Base-by-base conservation (phyloP, 371 early-diverging fungal species). In the Phascolomyces articulosus region DNA sequence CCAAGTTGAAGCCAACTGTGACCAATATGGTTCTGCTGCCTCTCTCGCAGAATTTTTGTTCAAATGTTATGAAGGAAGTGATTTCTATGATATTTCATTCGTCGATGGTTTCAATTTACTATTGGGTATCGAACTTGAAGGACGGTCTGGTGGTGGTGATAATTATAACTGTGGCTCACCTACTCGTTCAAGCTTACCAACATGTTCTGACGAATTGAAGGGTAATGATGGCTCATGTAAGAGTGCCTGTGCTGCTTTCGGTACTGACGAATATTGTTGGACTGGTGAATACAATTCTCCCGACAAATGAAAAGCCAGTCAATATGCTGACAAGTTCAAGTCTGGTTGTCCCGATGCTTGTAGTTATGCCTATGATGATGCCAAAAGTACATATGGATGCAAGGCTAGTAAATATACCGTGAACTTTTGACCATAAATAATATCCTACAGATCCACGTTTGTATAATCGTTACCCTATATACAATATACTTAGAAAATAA, bases 41-140 rank as follows among this genome's bases (percentile, higher is more conserved):
- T 73, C 75, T 3, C 59, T 78, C 29, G 75, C 78, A 18, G 78
- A 78, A 47, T 75, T 78, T 62, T 71, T 54, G 26, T 62, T 78
- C 24, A 58, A 53, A 1, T 59, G 67, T 31, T 58, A 62, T 3
- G 55, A 58, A 29, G 69, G 73, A 23, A 63, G 68, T 10, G 78
- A 78, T 29, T 78, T 70, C 24, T 78, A 75, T 24, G 78, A 78
- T 62, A 68, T 78, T 3, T 75, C 75, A 0, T 71, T 78, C 65
- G 66, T 71, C 24, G 71, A 71, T 64, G 71, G 71, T 15, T 71
- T 62, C 67, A 63, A 66, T 49, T 16, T 64, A 13, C 62, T 64
- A 11, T 55, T 66, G 55, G 24, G 40, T n/a, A 67, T 71, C 21
- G 27, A 58, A 21, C 67, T 64, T 28, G 44, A 29, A 18, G 63